phyloP scores from a whole-genome alignment of 139 green algal genomes.

The Chlamydomonas eustigma region DNA sequence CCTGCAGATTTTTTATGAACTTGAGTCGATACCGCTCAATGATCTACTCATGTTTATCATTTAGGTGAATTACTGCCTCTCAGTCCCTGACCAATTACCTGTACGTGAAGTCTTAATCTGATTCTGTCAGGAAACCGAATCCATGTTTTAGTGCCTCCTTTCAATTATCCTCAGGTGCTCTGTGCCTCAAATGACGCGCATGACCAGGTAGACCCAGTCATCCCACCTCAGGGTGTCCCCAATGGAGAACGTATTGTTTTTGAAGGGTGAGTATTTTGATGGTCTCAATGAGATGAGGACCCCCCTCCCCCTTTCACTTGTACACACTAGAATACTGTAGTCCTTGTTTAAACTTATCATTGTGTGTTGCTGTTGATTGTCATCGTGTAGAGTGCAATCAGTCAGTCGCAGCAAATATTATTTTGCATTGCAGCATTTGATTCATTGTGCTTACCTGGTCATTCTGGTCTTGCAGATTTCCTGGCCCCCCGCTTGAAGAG shows the following conservation, averaged over 20 bases:
- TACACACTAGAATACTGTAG: too few relatives aligned
- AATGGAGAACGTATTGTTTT: slow-evolving; percentile 74
- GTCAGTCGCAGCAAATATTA: background rate
- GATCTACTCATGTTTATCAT: too few relatives aligned
- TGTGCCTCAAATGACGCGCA: slow-evolving; percentile 83
- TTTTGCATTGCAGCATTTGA: background rate
- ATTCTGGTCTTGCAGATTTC: slow-evolving; percentile 36
- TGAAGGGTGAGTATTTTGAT: slow-evolving; percentile 40
- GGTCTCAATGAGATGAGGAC: background rate
- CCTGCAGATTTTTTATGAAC: too few relatives aligned
- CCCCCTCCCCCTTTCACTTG: background rate
- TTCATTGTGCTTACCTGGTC: background rate
- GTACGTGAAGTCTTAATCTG: too few relatives aligned
- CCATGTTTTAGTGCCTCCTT: too few relatives aligned
- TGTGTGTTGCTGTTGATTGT: too few relatives aligned
- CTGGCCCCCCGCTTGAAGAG: slow-evolving; percentile 47
- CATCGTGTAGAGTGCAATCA: too few relatives aligned
- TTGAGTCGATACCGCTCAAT: too few relatives aligned
- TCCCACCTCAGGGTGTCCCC: slow-evolving; percentile 69
- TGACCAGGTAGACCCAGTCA: slow-evolving; percentile 77
- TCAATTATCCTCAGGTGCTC: slow-evolving; percentile 69
- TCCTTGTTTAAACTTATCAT: too few relatives aligned
- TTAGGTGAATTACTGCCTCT: too few relatives aligned
- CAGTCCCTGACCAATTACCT: too few relatives aligned
- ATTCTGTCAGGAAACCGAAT: too few relatives aligned